These are phyloP conservation scores for Nakazawaea wyomingensis DNA, from an alignment of 805 yeast genomes.

Conservation along the genomic window DNA sequence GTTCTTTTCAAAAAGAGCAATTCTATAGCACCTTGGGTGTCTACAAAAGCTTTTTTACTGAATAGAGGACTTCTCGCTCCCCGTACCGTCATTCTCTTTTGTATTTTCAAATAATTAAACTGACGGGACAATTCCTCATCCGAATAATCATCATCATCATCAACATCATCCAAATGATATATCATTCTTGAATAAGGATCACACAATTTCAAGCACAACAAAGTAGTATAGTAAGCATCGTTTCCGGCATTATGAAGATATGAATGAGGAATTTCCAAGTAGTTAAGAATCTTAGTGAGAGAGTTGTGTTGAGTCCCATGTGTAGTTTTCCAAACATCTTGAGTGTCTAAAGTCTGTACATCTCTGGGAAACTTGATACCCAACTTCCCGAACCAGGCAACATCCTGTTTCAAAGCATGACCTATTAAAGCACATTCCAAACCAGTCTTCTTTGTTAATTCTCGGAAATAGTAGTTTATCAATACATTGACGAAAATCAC, in stretches of 20 bases:
- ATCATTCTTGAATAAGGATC: constrained; percentile 37
- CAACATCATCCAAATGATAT: constrained; percentile 15
- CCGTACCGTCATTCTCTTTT: no score
- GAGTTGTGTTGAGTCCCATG: constrained; percentile 38
- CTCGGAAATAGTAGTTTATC: constrained; percentile 37
- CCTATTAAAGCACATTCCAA: constrained; percentile 46
- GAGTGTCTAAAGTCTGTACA: constrained; percentile 40
- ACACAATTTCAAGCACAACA: constrained; percentile 43
- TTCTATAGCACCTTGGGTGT: background rate
- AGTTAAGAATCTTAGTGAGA: constrained; percentile 40
- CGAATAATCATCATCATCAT: no score
- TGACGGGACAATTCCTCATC: no score
- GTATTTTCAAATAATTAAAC: no score
- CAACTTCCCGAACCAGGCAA: constrained; percentile 41
- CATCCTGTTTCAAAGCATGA: constrained; percentile 52
- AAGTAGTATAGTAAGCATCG: constrained; percentile 60
- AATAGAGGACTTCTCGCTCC: background rate
- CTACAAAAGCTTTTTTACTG: background rate
- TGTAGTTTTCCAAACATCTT: constrained; percentile 33
- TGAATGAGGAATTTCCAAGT: constrained; percentile 49
- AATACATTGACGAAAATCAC: constrained; percentile 35
- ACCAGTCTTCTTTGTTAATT: constrained; percentile 19
- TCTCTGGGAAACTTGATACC: constrained; percentile 42
- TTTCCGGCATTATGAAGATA: constrained; percentile 68
- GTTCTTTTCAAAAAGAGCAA: background rate